phyloP scores from a whole-genome alignment of 495 filamentous ascomycete species.

The Tuber melanosporum region DNA sequence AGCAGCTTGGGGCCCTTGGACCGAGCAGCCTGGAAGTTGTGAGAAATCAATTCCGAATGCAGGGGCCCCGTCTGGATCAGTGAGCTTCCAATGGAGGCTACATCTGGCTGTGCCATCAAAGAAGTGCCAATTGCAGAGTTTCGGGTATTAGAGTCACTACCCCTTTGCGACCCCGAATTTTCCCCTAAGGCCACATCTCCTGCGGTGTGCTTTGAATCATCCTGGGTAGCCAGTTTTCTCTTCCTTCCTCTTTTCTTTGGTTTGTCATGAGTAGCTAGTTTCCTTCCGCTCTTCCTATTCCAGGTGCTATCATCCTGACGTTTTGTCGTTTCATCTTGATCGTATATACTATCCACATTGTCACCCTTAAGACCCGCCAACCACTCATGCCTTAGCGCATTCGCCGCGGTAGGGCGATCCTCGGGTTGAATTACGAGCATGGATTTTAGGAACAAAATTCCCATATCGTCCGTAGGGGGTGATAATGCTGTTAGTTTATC shows the following conservation, averaged over 20 bases:
- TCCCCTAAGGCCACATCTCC: not conserved
- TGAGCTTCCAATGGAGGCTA: not conserved
- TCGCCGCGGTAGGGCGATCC: not conserved
- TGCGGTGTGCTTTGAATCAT: not conserved
- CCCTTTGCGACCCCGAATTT: not conserved
- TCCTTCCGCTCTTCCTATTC: not conserved
- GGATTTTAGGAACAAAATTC: not conserved
- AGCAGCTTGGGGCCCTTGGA: not conserved
- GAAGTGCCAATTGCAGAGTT: not conserved
- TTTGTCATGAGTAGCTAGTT: not conserved
- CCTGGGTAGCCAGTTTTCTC: not conserved
- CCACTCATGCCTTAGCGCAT: not conserved
- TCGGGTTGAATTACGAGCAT: not conserved
- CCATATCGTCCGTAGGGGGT: not conserved
- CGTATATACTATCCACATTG: too few species aligned
- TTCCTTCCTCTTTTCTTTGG: not conserved
- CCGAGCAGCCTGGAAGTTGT: too few species aligned
- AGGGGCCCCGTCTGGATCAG: not conserved
- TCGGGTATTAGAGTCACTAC: not conserved
- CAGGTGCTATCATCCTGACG: accelerated
- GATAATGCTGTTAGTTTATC: not conserved
- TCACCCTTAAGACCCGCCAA: not conserved
- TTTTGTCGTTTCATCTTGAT: not conserved
- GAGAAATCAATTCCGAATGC: not conserved
- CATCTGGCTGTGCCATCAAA: not conserved